Evolutionary conservation across 106 monocot species (phyloP).

Genomic region (Dioscorea dumetorum): DNA sequence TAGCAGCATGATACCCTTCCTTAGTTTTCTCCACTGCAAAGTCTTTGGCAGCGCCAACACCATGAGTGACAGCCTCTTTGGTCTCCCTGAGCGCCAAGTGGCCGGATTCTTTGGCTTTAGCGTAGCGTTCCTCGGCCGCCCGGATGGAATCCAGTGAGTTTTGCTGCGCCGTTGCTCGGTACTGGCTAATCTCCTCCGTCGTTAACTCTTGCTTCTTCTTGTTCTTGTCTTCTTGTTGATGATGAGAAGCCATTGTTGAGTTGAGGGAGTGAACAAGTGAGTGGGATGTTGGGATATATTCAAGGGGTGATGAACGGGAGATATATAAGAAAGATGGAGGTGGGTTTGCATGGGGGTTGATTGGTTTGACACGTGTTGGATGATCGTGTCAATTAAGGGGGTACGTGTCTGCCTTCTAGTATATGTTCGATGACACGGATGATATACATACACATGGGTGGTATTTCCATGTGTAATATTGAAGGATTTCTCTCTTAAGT

Average conservation of each 20-base stretch:
- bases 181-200: slow-evolving; percentile 39
- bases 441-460: too few species aligned
- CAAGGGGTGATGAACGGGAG: too few species aligned
- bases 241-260: slow-evolving; percentile 36
- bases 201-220: slow-evolving; percentile 18
- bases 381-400: neutral
- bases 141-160: slow-evolving; percentile 57
- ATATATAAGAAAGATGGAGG: neutral
- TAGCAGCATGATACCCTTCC: slow-evolving; percentile 3
- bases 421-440: too few species aligned
- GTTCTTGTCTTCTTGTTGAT: slow-evolving; percentile 4
- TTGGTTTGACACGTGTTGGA: neutral
- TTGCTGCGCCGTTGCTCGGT: slow-evolving; percentile 56
- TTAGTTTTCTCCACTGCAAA: slow-evolving; percentile 2
- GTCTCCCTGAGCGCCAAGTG: slow-evolving; percentile 22
- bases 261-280: too few species aligned
- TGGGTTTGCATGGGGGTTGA: neutral
- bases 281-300: too few species aligned
- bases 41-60: slow-evolving; percentile 15
- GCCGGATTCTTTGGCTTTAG: slow-evolving; percentile 41
- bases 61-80: slow-evolving; percentile 33
- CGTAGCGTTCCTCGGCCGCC: slow-evolving; percentile 62
- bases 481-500: too few species aligned
- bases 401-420: neutral
- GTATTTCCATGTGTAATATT: too few species aligned